Evolutionary conservation across 352 stramenopile species (phyloP).

Genomic region (Globisporangium okanoganense): DNA sequence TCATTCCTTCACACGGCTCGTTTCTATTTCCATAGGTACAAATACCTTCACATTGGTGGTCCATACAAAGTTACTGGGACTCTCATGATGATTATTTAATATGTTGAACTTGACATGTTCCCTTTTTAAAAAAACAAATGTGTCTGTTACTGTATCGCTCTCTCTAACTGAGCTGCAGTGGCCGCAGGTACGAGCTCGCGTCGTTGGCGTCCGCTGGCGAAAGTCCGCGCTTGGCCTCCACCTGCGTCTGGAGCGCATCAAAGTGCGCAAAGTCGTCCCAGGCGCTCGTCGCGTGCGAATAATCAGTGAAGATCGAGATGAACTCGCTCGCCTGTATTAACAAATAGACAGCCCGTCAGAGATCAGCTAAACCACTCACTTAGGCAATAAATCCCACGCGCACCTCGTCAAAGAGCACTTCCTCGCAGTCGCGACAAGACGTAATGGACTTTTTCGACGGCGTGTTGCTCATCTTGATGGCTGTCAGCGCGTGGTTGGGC

Average conservation of each 20-base stretch:
- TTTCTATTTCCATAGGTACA: too few species aligned
- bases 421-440: constrained; percentile 70
- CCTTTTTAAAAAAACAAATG: too few species aligned
- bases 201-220: background rate
- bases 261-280: constrained; percentile 76
- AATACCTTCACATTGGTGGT: too few species aligned
- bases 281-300: constrained; percentile 51
- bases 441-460: constrained; percentile 81
- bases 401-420: constrained; percentile 75
- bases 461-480: constrained; percentile 77
- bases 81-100: too few species aligned
- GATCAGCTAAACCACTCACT: too few species aligned
- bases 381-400: too few species aligned
- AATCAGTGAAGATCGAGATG: constrained; percentile 54
- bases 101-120: too few species aligned
- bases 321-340: constrained; percentile 53
- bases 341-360: too few species aligned
- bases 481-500: constrained; percentile 71
- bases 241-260: constrained; percentile 42
- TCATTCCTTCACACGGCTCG: too few species aligned
- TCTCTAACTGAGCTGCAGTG: constrained; percentile 3
- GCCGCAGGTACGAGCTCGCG: constrained; percentile 9
- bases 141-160: too few species aligned
- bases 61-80: too few species aligned
- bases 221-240: constrained; percentile 57